A percentile compares a stretch with the other conserved stretches of the same genome.
These are phyloP conservation scores for Trypanosoma congolense DNA, from an alignment of 208 protist genomes.

Conservation along the genomic window DNA sequence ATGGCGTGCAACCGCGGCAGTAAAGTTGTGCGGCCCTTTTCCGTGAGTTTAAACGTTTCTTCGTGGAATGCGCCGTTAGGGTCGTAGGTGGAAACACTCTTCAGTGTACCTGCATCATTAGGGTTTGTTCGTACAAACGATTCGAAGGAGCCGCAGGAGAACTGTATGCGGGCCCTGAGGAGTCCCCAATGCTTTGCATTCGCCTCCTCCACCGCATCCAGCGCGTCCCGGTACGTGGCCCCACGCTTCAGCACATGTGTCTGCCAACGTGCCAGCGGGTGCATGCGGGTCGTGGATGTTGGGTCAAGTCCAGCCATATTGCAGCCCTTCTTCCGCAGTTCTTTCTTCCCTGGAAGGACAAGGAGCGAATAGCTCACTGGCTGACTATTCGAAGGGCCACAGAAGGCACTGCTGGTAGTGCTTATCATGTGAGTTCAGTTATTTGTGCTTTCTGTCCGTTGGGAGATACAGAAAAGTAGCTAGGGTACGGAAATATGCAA, in stretches of 20 bases:
- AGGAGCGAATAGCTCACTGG: constrained; percentile 78
- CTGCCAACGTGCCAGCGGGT: constrained; percentile 71
- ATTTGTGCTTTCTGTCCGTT: too few species aligned
- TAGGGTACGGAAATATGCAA: too few species aligned
- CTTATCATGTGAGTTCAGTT: neutral
- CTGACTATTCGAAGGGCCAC: constrained; percentile 36
- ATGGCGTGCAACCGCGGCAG: constrained; percentile 53
- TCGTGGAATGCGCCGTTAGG: constrained; percentile 58
- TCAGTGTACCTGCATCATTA: constrained; percentile 38
- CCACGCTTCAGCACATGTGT: constrained; percentile 47
- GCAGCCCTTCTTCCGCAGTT: constrained; percentile 73
- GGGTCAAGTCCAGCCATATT: constrained; percentile 43
- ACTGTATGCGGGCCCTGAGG: constrained; percentile 71
- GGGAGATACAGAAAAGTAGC: too few species aligned
- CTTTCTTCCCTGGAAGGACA: constrained; percentile 49
- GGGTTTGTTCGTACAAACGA: constrained; percentile 60
- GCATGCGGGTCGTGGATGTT: constrained; percentile 42
- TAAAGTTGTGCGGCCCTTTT: constrained; percentile 27
- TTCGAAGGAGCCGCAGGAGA: constrained; percentile 64
- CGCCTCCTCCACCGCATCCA: constrained; percentile 52
- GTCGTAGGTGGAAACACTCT: constrained; percentile 49
- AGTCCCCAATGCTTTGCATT: constrained; percentile 74
- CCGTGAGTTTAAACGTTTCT: constrained; percentile 38
- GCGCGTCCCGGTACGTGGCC: constrained; percentile 67
- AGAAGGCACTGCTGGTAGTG: constrained; percentile 45